Conservation (phyloP, 2,329 filamentous ascomycete species). For the Fusarium ramigenum region DNA sequence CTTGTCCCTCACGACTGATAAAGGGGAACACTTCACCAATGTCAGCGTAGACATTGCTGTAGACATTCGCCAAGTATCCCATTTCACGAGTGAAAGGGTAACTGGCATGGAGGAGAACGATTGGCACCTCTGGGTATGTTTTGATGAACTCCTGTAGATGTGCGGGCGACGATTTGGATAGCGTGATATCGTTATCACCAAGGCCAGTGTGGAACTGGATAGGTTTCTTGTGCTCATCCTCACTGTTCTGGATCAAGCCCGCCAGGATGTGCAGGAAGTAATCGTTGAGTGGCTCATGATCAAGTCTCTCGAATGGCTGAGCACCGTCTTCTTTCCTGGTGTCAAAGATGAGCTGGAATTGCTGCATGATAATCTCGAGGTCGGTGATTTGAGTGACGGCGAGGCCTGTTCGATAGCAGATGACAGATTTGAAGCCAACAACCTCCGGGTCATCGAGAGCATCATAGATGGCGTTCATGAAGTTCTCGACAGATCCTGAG, state of each 20-base stretch:
- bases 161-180: conserved; percentile 76
- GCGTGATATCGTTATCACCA: conserved; percentile 79
- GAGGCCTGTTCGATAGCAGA: conserved; percentile 83
- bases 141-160: conserved; percentile 79
- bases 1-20: conserved; percentile 79
- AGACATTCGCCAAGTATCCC: conserved; percentile 80
- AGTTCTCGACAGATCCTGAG: conserved; percentile 47
- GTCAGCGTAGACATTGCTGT: conserved; percentile 83
- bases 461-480: conserved; percentile 58
- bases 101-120: conserved; percentile 81
- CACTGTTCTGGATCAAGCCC: conserved; percentile 61
- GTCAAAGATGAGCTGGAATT: conserved; percentile 51
- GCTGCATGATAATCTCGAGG: conserved; percentile 52
- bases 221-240: conserved; percentile 67
- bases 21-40: conserved; percentile 85
- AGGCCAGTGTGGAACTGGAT: conserved; percentile 87
- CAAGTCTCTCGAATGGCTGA: conserved; percentile 60
- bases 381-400: conserved; percentile 61
- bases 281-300: conserved; percentile 74
- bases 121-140: conserved; percentile 72
- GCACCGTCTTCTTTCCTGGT: conserved; percentile 13
- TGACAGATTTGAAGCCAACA: conserved; percentile 82
- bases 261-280: conserved; percentile 73
- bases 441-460: conserved; percentile 73
- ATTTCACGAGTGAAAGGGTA: conserved; percentile 84